Evolutionary conservation across 192 early-diverging fungal genomes (phyloP).

Genomic region (Umbelopsis ramanniana): DNA sequence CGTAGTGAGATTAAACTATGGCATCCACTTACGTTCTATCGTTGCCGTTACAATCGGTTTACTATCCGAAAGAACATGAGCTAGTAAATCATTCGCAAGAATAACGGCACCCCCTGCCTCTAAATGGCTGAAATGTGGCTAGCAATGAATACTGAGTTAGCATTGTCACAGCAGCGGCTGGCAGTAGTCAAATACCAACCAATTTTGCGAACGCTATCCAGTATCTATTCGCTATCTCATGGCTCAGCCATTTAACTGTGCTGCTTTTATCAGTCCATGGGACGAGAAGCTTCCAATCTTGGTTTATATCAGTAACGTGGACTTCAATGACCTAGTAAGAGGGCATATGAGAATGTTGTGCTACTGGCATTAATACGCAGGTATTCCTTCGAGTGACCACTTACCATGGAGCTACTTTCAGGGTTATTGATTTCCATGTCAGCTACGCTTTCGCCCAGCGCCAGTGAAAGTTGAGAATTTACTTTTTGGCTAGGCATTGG

Average conservation of each 20-base stretch:
- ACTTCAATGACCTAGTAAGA: not conserved
- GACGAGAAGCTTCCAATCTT: not conserved
- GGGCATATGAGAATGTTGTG: not conserved
- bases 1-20: no score
- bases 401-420: not conserved
- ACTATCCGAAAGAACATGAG: slow-evolving; percentile 7
- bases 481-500: not conserved
- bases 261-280: slow-evolving; percentile 2
- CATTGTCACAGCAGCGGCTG: no score
- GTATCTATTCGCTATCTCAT: not conserved
- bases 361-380: not conserved
- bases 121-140: slow-evolving; percentile 12
- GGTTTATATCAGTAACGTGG: not conserved
- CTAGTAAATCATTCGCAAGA: not conserved
- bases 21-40: not conserved
- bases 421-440: no score
- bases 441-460: not conserved
- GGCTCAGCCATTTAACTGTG: not conserved
- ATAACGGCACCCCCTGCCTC: not conserved
- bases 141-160: not conserved
- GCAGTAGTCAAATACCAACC: not conserved
- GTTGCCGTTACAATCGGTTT: not conserved
- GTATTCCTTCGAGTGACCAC: not conserved
- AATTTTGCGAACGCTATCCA: not conserved
- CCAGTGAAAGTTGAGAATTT: not conserved